A percentile compares a stretch with the other conserved stretches of the same genome.
Evolutionary conservation across 805 yeast species (phyloP).

Genomic region (Teunomyces gatunensis): DNA sequence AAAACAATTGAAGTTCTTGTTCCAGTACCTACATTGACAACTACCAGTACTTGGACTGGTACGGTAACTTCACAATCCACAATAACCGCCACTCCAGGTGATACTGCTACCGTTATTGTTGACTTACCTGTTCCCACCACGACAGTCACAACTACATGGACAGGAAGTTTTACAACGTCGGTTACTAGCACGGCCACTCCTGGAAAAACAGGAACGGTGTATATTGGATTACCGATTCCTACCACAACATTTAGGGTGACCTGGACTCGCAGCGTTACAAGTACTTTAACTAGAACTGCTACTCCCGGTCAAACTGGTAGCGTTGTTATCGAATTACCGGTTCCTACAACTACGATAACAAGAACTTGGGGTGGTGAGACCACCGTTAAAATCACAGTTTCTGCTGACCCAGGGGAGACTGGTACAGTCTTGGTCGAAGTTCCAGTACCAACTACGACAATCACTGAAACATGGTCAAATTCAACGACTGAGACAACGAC

Average conservation of each 20-base stretch:
- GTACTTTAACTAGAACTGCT: conserved; percentile 6
- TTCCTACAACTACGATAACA: conserved; percentile 6
- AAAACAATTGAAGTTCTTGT: neutral
- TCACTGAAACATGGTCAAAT: conserved; percentile 15
- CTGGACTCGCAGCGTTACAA: conserved; percentile 11
- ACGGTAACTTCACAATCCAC: conserved; percentile 6
- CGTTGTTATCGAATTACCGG: conserved; percentile 12
- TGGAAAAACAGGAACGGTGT: conserved; percentile 9
- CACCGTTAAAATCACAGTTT: too few relatives aligned
- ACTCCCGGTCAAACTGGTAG: conserved; percentile 10
- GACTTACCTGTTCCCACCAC: conserved; percentile 12
- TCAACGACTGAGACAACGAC: neutral
- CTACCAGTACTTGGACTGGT: conserved; percentile 10
- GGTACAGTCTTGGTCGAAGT: too few relatives aligned
- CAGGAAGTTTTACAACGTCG: conserved; percentile 10
- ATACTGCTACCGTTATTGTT: conserved; percentile 11
- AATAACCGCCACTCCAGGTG: conserved; percentile 11
- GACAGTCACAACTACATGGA: conserved; percentile 10
- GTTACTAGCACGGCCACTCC: conserved; percentile 8
- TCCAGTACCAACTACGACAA: conserved; percentile 11
- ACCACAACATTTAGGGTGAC: conserved; percentile 9
- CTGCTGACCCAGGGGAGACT: too few relatives aligned
- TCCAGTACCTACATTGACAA: conserved; percentile 11
- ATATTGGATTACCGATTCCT: conserved; percentile 14
- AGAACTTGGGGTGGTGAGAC: too few relatives aligned